Conservation (phyloP, 768 basidiomycete species). For the Amanita rubescens region DNA sequence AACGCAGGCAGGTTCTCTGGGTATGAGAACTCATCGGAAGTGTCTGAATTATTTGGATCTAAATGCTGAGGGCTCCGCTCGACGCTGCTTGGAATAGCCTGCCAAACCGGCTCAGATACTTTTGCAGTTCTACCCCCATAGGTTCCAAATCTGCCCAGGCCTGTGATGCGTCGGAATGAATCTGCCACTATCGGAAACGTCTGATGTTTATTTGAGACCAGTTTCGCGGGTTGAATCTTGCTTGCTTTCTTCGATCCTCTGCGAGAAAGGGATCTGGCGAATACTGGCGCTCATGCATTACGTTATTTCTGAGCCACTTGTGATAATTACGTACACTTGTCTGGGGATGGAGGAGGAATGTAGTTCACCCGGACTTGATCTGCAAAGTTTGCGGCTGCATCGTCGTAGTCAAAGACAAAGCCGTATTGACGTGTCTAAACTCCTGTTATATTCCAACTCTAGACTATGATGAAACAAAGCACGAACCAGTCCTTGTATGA, state of each 20-base stretch:
- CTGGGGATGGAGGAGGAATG: constrained; percentile 10
- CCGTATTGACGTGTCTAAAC: constrained; percentile 44
- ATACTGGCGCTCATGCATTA: neutral
- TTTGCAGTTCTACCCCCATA: constrained; percentile 35
- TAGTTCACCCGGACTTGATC: constrained; percentile 26
- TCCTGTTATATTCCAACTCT: constrained; percentile 44
- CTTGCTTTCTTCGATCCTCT: neutral
- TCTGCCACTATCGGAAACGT: constrained; percentile 35
- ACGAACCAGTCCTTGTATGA: constrained; percentile 79
- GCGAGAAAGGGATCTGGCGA: neutral
- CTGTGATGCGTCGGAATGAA: constrained; percentile 62
- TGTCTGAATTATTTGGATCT: neutral
- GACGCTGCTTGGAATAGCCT: constrained; percentile 29
- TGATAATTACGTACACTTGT: constrained; percentile 18
- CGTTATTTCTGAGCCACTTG: constrained; percentile 3
- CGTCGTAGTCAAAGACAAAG: constrained; percentile 44
- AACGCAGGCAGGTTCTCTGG: no score
- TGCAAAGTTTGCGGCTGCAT: constrained; percentile 36
- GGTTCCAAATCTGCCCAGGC: constrained; percentile 40
- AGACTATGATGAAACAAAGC: constrained; percentile 11
- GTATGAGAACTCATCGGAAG: neutral
- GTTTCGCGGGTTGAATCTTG: neutral
- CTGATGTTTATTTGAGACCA: neutral
- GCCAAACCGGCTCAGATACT: constrained; percentile 49
- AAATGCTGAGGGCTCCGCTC: neutral